phyloP scores from a whole-genome alignment of 2,329 filamentous ascomycete genomes.

The Paramyrothecium sp. region DNA sequence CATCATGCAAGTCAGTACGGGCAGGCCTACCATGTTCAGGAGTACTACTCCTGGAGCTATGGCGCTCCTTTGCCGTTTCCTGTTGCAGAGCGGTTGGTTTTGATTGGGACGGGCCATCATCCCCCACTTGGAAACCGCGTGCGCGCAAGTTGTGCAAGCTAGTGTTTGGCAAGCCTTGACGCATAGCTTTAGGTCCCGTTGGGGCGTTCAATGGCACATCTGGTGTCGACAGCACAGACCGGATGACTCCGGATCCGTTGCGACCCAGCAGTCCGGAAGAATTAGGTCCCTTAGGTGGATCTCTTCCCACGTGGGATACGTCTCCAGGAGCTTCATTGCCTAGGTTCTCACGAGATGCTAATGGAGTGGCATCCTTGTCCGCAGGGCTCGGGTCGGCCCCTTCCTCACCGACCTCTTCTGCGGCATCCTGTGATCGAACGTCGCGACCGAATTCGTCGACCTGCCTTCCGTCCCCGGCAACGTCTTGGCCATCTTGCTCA shows the following conservation, averaged over 20 bases:
- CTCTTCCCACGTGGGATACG: conserved; percentile 5
- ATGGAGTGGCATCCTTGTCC: conserved; percentile 16
- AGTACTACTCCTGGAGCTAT: conserved; percentile 49
- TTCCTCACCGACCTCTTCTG: conserved; percentile 11
- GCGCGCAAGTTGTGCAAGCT: conserved; percentile 66
- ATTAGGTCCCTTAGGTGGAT: conserved; percentile 16
- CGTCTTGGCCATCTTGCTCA: background rate
- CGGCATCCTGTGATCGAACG: conserved; percentile 20
- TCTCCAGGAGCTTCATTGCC: conserved; percentile 24
- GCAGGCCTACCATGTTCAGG: conserved; percentile 34
- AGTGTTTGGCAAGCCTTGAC: conserved; percentile 81
- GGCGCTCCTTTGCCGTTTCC: conserved; percentile 14
- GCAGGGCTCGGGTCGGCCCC: conserved; percentile 10
- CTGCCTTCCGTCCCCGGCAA: conserved; percentile 22
- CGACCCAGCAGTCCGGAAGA: conserved; percentile 12
- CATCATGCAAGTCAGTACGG: conserved; percentile 28
- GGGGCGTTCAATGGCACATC: conserved; percentile 69
- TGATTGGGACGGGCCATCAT: conserved; percentile 24
- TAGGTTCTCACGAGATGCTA: conserved; percentile 26
- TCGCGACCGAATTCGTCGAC: conserved; percentile 39
- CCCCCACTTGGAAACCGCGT: conserved; percentile 45
- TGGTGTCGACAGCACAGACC: conserved; percentile 30
- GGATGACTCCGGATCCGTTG: conserved; percentile 23
- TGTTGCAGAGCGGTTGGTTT: conserved; percentile 3
- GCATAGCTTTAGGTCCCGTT: conserved; percentile 91